Evolutionary conservation across 1,284 basidiomycete species (phyloP).

Genomic region (Pseudozyma flocculosa): DNA sequence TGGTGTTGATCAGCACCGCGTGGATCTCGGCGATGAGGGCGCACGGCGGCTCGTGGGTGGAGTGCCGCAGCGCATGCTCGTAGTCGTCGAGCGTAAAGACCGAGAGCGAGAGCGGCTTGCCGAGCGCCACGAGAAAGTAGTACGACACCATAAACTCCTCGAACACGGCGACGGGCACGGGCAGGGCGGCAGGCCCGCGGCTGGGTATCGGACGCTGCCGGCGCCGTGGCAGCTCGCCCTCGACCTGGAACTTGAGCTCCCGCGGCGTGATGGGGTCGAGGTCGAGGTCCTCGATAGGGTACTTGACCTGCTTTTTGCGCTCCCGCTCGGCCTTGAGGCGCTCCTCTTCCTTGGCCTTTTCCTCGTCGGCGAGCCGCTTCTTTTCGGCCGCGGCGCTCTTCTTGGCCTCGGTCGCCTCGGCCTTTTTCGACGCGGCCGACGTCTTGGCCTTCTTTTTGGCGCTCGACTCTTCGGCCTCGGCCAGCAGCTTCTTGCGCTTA

Average conservation of each 20-base stretch:
- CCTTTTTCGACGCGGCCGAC: slow-evolving; percentile 57
- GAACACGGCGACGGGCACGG: slow-evolving; percentile 70
- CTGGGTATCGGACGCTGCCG: slow-evolving; percentile 67
- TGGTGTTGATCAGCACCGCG: slow-evolving; percentile 80
- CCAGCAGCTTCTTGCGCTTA: slow-evolving; percentile 63
- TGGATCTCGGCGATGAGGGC: slow-evolving; percentile 83
- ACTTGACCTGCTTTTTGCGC: slow-evolving; percentile 78
- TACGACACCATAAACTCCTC: slow-evolving; percentile 84
- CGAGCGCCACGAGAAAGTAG: slow-evolving; percentile 89
- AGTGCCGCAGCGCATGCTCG: slow-evolving; percentile 81
- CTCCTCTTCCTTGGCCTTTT: slow-evolving; percentile 61
- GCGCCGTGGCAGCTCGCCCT: slow-evolving; percentile 38
- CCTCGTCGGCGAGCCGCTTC: slow-evolving; percentile 28
- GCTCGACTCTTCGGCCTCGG: slow-evolving; percentile 76
- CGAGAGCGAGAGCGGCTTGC: slow-evolving; percentile 84
- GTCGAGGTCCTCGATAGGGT: slow-evolving; percentile 63
- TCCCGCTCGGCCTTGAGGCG: slow-evolving; percentile 62
- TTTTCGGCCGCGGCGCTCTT: slow-evolving; percentile 17
- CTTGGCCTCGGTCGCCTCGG: slow-evolving; percentile 21
- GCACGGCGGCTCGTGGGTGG: slow-evolving; percentile 70
- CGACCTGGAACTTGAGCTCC: slow-evolving; percentile 47
- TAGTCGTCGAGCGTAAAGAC: slow-evolving; percentile 90
- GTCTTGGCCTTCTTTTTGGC: slow-evolving; percentile 70
- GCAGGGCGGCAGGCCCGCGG: slow-evolving; percentile 74
- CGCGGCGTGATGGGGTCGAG: slow-evolving; percentile 54